Evolutionary conservation across 2,329 filamentous ascomycete genomes (phyloP), one percentile per base, ranked within the genome.

Genomic region (Xylariaceae sp.): DNA sequence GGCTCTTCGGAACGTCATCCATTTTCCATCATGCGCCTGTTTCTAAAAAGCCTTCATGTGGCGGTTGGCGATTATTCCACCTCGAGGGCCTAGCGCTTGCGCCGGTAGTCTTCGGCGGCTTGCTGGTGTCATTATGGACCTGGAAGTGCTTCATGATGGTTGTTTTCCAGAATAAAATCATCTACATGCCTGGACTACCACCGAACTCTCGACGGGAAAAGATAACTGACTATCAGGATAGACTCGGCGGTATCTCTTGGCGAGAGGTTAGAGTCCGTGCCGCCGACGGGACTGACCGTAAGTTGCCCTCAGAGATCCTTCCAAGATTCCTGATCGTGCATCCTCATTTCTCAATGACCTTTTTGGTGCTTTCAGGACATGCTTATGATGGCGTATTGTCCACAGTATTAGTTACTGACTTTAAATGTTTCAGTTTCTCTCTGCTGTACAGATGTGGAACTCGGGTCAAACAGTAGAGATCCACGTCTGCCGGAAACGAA

Each of bases 161-260:
- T 26, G 61, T 87, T 4, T 87, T 91, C 66, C 88, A 92, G 70
- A 89, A 92, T 65, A 86, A 86, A 66, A 89, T 92, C 65, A 87
- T 92, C 55, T 92, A 91, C 70, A 89, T 90, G 74, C 86, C 88
- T 0, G 86, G 85, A 43, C 71, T 91, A 47, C 87, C 87, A 16
- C 87, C 87, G 2, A 86, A 86, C 64, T 77, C 87, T 0, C 78
- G 87, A 15, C 76, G 78, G 21, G 85, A 91, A 71, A 83, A 72
- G 53, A 85, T 92, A 36, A 71, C 73, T 2, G 81, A 87, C 61
- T 90, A 88, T 65, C 73, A 73, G 22, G 67, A 68, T 3, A 74
- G 79, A 36, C 89, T 85, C 59, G 73, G 71, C 22, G 83, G 82
- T 0, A 74, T 91, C n/a, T 55, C 65, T 37, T 92, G 88, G 88